Evolutionary conservation across 2,329 filamentous ascomycete genomes (phyloP), one percentile per base, ranked within the genome.

Genomic region (Phyllosticta citribraziliensis): DNA sequence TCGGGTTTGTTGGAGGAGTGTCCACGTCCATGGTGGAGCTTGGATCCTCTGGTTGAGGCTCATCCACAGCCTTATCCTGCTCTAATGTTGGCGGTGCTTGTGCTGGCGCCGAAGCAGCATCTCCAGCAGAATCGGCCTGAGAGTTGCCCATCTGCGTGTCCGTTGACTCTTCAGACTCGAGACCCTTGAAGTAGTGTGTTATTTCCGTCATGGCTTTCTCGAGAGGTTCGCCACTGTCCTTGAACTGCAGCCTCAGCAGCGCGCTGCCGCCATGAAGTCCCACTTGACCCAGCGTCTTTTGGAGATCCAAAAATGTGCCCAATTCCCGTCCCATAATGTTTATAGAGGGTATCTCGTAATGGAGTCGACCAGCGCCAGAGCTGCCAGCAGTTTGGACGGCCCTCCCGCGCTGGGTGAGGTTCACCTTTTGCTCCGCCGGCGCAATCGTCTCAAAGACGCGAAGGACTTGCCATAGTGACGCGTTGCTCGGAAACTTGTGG

Each of bases 201-300:
- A 97, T 96, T 69, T 93, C 82, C 55, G 80, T 77, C 86, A 96
- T 91, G 10, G 93, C 93, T 65, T 93, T 88, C 66, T 91, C 89
- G 27, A 97, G 75, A 2, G 91, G 91, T 70, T 84, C 84, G 12
- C 88, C 86, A 6, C 89, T 94, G 64, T 81, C 81, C 70, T 82
- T 85, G 75, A 93, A 97, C 35, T 80, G 85, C 63, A 99, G 75
- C 62, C 89, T 83, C 60, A 99, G 80, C 60, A 96, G 76, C 4
- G 89, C 86, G 69, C 83, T 93, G 5, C 94, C 93, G 55, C 84
- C 87, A 70, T 92, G 95, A 68, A 95, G 87, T 0, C 94, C 94
- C 19, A 97, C 77, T 72, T 96, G 90, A 5, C 86, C 86, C 54
- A 99, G 75, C 0, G 90, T 92, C 79, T 96, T 96, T 72, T 97